Evolutionary conservation across 192 early-diverging fungal genomes (phyloP), one percentile per base, ranked within the genome.

Genomic region (Umbelopsis sp.): DNA sequence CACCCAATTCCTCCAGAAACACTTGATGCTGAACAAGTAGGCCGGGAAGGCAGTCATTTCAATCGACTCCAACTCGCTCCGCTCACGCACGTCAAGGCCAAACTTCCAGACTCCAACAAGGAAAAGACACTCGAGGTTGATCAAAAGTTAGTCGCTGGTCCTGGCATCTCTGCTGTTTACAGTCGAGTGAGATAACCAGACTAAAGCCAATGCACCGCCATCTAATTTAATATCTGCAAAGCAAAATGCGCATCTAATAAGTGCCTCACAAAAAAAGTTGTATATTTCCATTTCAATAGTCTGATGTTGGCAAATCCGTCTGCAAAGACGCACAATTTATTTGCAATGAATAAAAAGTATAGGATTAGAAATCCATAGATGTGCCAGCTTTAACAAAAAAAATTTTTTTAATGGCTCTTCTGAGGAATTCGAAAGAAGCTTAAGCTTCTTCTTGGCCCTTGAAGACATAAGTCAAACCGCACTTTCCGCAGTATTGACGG

Each of bases 401-500:
- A 41, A 41, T 41, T 41, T 41, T 41, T 41, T 41, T 41, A 41
- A 4, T 41, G 37, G 37, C 37, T 41, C 37, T 41, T 41, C 37
- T 41, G 37, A 41, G 37, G 6, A 6, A 41, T 41, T 41, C 5
- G 37, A 41, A 41, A 1, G 37, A 41, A 21, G 25, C 64, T 68
- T 37, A 46, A 27, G 18, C 44, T 2, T 69, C 12, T 71, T 25
- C 16, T 49, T 30, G 61, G 79, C 84, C 91, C 83, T 95, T 90
- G 90, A 95, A 95, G 83, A 96, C 90, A 81, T 95, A 97, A 78
- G 97, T 98, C 74, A 97, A 84, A 76, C 93, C 90, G 83, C 97
- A 98, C 79, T 91, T 85, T 82, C 96, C 96, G 83, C 96, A 98
- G 96, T 97, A 96, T 86, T 99, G 97, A 80, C 96, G 93, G 80